Evolutionary conservation across 306 rosid species (phyloP).

Genomic region (Cicer pinnatifidum): DNA sequence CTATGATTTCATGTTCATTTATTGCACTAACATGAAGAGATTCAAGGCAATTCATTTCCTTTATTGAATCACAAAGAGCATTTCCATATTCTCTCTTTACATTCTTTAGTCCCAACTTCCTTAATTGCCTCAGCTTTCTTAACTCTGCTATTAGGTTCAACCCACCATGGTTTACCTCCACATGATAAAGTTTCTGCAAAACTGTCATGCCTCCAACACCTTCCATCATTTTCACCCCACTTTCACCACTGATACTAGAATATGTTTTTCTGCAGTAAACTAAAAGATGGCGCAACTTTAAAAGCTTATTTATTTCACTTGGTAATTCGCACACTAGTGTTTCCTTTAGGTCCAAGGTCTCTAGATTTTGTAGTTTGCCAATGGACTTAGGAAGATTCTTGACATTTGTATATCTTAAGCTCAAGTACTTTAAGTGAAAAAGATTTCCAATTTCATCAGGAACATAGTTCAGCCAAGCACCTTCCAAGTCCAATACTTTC

Average conservation of each 20-base stretch:
- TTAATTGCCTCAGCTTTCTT: constrained; percentile 37
- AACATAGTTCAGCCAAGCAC: not conserved
- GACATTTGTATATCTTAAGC: not conserved
- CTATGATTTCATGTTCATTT: not conserved
- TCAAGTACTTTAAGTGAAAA: constrained; percentile 35
- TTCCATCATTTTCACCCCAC: not conserved
- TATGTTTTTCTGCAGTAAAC: not conserved
- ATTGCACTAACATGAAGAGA: constrained; percentile 13
- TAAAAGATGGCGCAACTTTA: constrained; percentile 27
- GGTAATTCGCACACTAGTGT: not conserved
- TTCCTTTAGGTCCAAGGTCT: constrained; percentile 27
- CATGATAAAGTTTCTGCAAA: constrained; percentile 17
- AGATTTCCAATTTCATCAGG: not conserved
- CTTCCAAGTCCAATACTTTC: constrained; percentile 39
- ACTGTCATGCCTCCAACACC: not conserved
- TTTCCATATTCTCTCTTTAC: constrained; percentile 22
- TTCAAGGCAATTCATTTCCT: constrained; percentile 25
- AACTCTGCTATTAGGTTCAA: constrained; percentile 31
- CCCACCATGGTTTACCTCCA: not conserved
- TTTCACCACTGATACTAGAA: not conserved
- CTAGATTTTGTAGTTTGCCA: constrained; percentile 12
- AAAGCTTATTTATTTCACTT: constrained; percentile 13
- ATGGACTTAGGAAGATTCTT: not conserved
- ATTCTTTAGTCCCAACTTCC: constrained; percentile 38
- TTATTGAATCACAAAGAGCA: constrained; percentile 23